Conservation (phyloP, 169 alveolate genomes). For the Plasmodium vivax region DNA sequence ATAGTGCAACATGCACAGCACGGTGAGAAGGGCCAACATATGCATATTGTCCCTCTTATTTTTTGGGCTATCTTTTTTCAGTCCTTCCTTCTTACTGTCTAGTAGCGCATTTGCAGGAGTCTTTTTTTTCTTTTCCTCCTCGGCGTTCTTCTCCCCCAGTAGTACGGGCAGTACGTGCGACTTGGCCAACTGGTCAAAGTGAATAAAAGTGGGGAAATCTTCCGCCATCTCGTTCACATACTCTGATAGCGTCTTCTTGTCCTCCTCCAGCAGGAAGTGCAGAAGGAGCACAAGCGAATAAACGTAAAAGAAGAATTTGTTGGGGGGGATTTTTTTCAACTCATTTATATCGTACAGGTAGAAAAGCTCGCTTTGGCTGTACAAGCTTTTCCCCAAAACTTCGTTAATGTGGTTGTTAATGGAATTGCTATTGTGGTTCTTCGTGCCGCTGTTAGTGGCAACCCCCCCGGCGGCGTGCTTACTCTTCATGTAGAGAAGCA, state of each 20-base stretch:
- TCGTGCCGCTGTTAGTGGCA: no score
- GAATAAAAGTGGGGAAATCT: conserved; percentile 12
- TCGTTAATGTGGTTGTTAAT: conserved; percentile 21
- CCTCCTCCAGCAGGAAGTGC: conserved; percentile 8
- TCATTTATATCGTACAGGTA: conserved; percentile 41
- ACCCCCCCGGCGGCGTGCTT: neutral
- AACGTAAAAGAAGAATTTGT: conserved; percentile 61
- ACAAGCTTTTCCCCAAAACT: conserved; percentile 22
- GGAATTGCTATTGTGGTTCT: no score
- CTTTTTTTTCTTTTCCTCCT: conserved; percentile 7
- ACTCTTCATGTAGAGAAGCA: conserved; percentile 32
- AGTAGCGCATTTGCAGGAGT: neutral
- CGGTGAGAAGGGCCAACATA: conserved; percentile 3
- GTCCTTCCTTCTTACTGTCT: neutral
- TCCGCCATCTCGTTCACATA: conserved; percentile 10
- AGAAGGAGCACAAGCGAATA: conserved; percentile 51
- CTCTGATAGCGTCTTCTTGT: neutral
- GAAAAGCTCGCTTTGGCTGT: conserved; percentile 40
- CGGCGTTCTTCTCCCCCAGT: neutral
- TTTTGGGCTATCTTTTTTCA: neutral
- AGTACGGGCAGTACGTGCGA: neutral
- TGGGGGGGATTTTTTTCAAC: conserved; percentile 35
- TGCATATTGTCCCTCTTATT: conserved; percentile 21
- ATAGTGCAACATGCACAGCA: conserved; percentile 22
- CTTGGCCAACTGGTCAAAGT: conserved; percentile 25